phyloP scores from a whole-genome alignment of 768 basidiomycete genomes.

The Lentinula detonsa region DNA sequence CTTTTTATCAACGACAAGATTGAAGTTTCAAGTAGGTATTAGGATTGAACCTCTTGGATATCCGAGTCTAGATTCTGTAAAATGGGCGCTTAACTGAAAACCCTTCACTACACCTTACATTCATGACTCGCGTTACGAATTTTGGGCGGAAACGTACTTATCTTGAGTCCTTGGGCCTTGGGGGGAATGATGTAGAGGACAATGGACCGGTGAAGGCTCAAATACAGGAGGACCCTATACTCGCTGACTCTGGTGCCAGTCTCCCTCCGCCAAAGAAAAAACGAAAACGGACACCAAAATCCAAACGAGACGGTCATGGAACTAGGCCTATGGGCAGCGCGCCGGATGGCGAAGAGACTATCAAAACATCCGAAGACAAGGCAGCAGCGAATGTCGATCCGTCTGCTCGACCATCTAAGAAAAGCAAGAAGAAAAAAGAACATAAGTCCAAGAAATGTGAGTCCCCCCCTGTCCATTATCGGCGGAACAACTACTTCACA shows the following conservation, averaged over 20 bases:
- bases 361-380: not conserved
- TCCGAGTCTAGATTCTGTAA: too few species aligned
- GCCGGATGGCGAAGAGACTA: not conserved
- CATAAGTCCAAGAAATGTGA: slow-evolving; percentile 4
- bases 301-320: slow-evolving; percentile 31
- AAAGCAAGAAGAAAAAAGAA: slow-evolving; percentile 11
- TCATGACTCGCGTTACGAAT: slow-evolving; percentile 72
- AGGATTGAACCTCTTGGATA: too few species aligned
- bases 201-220: slow-evolving; percentile 9
- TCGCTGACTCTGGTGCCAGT: slow-evolving; percentile 5
- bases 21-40: too few species aligned
- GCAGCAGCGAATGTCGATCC: slow-evolving; percentile 1
- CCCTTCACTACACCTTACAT: not conserved
- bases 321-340: slow-evolving; percentile 6
- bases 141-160: slow-evolving; percentile 72
- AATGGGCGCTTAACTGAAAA: slow-evolving; percentile 31
- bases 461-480: slow-evolving; percentile 4
- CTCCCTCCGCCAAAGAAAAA: slow-evolving; percentile 46
- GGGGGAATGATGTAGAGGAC: slow-evolving; percentile 12
- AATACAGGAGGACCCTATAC: not conserved
- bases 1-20: too few species aligned
- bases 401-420: slow-evolving; percentile 7
- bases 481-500: slow-evolving; percentile 9
- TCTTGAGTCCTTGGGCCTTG: slow-evolving; percentile 48
- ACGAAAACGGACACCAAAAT: slow-evolving; percentile 47